phyloP scores from a whole-genome alignment of 2,329 filamentous ascomycete species.

The Lecanicillium sp. region DNA sequence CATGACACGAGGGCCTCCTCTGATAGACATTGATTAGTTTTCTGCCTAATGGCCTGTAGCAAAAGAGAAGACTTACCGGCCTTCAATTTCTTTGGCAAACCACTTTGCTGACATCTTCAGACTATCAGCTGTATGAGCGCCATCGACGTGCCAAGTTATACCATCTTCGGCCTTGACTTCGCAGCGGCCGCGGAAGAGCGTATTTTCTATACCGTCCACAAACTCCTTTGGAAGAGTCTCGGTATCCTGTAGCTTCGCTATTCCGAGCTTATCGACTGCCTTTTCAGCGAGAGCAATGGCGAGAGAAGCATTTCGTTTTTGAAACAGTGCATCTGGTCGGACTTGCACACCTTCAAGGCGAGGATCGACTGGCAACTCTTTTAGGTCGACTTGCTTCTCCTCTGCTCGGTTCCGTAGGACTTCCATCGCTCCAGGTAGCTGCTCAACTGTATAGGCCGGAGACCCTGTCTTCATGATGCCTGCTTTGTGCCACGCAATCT shows the following conservation, averaged over 20 bases:
- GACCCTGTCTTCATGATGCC: conserved; percentile 58
- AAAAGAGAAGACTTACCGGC: conserved; percentile 16
- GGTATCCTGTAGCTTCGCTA: conserved; percentile 15
- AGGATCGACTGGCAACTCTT: conserved; percentile 36
- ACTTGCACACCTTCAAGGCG: conserved; percentile 38
- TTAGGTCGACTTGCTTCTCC: conserved; percentile 41
- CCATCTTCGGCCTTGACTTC: conserved; percentile 45
- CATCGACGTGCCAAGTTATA: conserved; percentile 81
- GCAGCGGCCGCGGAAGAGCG: conserved; percentile 74
- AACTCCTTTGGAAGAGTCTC: conserved; percentile 53
- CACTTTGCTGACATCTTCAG: conserved; percentile 73
- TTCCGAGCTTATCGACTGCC: conserved; percentile 36
- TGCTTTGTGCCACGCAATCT: conserved; percentile 68
- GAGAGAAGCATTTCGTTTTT: conserved; percentile 49
- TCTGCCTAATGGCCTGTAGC: neutral
- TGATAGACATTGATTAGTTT: conserved; percentile 8
- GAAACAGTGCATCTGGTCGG: conserved; percentile 45
- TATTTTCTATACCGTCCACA: conserved; percentile 62
- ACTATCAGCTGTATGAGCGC: conserved; percentile 87
- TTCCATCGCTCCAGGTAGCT: conserved; percentile 34
- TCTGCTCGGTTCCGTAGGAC: conserved; percentile 42
- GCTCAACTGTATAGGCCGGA: conserved; percentile 49
- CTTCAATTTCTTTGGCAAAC: conserved; percentile 55
- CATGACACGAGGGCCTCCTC: conserved; percentile 41
- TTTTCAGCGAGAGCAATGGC: conserved; percentile 44